A percentile compares a stretch with the other conserved stretches of the same genome.
Conservation (phyloP, 2,329 filamentous ascomycete genomes). For the Ophiostoma piceae region DNA sequence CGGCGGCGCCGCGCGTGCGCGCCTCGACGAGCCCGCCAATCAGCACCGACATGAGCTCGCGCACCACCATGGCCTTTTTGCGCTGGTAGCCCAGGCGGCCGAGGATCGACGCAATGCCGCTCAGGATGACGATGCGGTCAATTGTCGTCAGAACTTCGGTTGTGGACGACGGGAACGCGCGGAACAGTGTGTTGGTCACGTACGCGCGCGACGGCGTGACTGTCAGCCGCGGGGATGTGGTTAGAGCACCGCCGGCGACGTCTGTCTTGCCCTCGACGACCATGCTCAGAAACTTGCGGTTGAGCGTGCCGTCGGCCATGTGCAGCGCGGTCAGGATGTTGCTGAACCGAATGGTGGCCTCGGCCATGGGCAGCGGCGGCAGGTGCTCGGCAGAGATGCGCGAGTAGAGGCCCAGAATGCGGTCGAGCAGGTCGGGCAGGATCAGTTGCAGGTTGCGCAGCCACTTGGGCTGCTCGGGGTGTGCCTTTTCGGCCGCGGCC, state of each 20-base stretch:
- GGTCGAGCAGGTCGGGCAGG: constrained; percentile 68
- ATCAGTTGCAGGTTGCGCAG: constrained; percentile 52
- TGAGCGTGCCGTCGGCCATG: constrained; percentile 57
- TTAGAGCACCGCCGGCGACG: constrained; percentile 39
- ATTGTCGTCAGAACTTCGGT: constrained; percentile 64
- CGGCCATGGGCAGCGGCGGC: constrained; percentile 65
- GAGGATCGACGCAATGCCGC: constrained; percentile 82
- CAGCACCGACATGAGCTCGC: constrained; percentile 76
- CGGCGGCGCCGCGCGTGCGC: constrained; percentile 86
- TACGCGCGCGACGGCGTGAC: constrained; percentile 55
- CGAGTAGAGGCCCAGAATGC: constrained; percentile 68
- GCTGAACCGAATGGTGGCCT: constrained; percentile 67
- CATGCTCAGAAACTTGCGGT: constrained; percentile 55
- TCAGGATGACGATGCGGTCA: constrained; percentile 72
- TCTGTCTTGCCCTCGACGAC: constrained; percentile 54
- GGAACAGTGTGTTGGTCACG: constrained; percentile 61
- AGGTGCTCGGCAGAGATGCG: constrained; percentile 65
- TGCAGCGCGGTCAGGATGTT: constrained; percentile 65
- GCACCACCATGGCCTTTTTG: constrained; percentile 86
- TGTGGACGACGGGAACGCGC: constrained; percentile 62
- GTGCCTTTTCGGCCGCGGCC: constrained; percentile 38
- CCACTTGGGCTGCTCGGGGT: constrained; percentile 47
- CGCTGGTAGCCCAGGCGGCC: constrained; percentile 72
- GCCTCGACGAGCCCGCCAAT: constrained; percentile 85
- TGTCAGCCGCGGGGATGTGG: constrained; percentile 50